A percentile compares a stretch with the other conserved stretches of the same genome.
These are phyloP conservation scores for Ehretia macrophylla DNA, from an alignment of 257 asterid species.

Conservation along the genomic window DNA sequence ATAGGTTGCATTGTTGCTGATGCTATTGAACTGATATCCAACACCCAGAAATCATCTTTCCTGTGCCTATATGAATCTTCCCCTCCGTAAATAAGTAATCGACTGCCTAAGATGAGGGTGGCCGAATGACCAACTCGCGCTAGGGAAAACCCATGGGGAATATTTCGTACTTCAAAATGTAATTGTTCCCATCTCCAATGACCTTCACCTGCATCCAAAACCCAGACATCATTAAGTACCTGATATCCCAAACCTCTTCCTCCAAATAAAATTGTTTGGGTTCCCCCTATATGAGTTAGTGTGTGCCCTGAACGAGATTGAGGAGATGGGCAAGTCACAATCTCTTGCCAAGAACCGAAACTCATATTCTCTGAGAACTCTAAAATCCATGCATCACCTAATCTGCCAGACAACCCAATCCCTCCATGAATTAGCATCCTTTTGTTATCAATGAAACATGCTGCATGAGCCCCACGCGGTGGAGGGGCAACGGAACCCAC, in stretches of 20 bases:
- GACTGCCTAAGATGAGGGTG: constrained; percentile 63
- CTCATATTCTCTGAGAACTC: constrained; percentile 55
- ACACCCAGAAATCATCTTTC: constrained; percentile 80
- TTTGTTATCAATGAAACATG: constrained; percentile 50
- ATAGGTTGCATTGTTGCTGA: constrained; percentile 20
- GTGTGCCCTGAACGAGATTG: constrained; percentile 90
- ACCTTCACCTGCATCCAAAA: constrained; percentile 43
- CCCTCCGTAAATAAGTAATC: constrained; percentile 75
- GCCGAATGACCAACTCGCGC: constrained; percentile 96
- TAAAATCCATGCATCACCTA: constrained; percentile 76
- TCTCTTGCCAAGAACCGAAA: constrained; percentile 61
- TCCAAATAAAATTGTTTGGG: constrained; percentile 59
- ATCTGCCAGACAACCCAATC: constrained; percentile 65
- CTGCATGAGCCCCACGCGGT: constrained; percentile 94
- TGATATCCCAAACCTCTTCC: constrained; percentile 82
- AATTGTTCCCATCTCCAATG: constrained; percentile 61
- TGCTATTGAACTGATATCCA: constrained; percentile 49
- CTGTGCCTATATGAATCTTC: constrained; percentile 69
- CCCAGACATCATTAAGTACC: constrained; percentile 75
- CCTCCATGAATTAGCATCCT: constrained; percentile 86
- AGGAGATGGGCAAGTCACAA: constrained; percentile 49
- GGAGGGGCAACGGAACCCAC: constrained; percentile 50
- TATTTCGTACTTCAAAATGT: constrained; percentile 37
- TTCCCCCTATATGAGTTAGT: constrained; percentile 55
- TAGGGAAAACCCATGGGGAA: constrained; percentile 61